Base-by-base conservation (phyloP, 2,329 filamentous ascomycete species). In the Neofusicoccum ribis region DNA sequence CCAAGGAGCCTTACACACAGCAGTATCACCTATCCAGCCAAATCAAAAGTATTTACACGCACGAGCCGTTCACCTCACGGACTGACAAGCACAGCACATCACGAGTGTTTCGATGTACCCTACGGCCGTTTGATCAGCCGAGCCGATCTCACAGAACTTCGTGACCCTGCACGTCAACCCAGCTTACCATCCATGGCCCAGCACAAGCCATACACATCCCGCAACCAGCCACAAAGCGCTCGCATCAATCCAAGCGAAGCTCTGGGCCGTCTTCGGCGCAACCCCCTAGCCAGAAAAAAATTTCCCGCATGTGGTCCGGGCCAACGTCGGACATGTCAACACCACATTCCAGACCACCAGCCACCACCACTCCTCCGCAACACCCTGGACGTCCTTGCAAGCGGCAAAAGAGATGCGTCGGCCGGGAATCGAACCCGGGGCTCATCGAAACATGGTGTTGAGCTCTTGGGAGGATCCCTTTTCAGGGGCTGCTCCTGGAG, bases 371-470 rank as follows among this genome's bases (percentile, higher is more conserved):
- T 15, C 3, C 14, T 43, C 54, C 27, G 14, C 27, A 23, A 59
- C 20, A 27, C 20, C 20, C 39, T n/a, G n/a, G 15, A 36, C 8
- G 7, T 31, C 5, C 8, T 20, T 8, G 39, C 15, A 46, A 11
- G 15, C 17, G 12, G n/a, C 23, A 34, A 54, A 63, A 54, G 27
- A 36, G 37, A 54, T 63, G 61, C 61, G 61, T 63, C 61, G 61
- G 61, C 61, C 61, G 61, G 61, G 61, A 63, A 63, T 63, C 61
- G 61, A 63, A 63, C 61, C 61, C 61, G 61, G 61, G 61, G 61
- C 61, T 63, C 36, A 63, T 63, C 61, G 61, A 63, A 12, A 5
- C 34, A 31, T 36, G 39, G 23, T 44, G 39, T 52, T 63, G 36
- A 20, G n/a, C 12, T 15, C 39, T 23, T 3, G 12, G 37, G 37